A percentile compares a stretch with the other conserved stretches of the same genome.
Evolutionary conservation across 2,329 filamentous ascomycete species (phyloP).

Genomic region (Aspergillus sojae): DNA sequence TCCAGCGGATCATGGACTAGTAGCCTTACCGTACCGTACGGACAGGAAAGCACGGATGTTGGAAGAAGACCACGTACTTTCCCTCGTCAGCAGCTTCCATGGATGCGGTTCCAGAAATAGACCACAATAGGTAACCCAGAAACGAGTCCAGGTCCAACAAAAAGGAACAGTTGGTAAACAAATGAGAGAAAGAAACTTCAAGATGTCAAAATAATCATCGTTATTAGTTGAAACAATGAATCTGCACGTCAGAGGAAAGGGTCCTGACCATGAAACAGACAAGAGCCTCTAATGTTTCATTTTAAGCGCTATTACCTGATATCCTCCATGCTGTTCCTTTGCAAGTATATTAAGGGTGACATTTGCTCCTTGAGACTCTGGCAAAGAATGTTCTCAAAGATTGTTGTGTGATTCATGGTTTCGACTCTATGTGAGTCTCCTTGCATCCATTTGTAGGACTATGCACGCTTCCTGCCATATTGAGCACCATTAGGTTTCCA

Average conservation of each 20-base stretch:
- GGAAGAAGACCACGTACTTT: background rate
- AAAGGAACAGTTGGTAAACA: too few relatives aligned
- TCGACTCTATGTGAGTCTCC: background rate
- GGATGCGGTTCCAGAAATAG: background rate
- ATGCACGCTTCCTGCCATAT: too few relatives aligned
- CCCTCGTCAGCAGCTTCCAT: background rate
- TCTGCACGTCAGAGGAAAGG: background rate
- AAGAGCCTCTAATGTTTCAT: constrained; percentile 5
- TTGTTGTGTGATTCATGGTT: background rate
- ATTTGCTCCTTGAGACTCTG: background rate
- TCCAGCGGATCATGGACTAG: background rate
- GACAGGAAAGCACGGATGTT: background rate
- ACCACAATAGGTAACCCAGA: background rate
- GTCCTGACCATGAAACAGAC: background rate
- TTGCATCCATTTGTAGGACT: background rate
- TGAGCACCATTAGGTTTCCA: too few relatives aligned
- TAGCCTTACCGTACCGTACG: background rate
- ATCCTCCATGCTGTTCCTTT: background rate
- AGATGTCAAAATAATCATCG: background rate
- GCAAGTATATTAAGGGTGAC: background rate
- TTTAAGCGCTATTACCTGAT: constrained; percentile 1
- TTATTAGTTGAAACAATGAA: background rate
- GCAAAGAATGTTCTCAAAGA: background rate
- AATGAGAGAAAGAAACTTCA: background rate
- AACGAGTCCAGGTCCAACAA: background rate